These are phyloP conservation scores for Urtica urens DNA, from an alignment of 306 rosid genomes.

Conservation along the genomic window DNA sequence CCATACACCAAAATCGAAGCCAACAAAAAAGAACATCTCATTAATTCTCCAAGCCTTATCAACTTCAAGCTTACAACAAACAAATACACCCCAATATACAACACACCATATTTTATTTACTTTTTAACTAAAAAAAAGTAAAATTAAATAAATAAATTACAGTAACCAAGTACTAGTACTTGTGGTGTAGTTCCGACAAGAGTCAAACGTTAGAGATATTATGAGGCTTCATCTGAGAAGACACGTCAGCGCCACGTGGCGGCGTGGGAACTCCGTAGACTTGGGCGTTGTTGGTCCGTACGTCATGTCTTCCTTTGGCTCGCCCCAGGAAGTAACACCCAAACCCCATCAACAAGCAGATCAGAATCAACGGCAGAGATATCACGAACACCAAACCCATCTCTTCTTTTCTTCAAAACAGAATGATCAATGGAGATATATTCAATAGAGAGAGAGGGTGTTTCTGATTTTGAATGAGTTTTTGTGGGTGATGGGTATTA, in stretches of 20 bases:
- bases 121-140: too few species aligned
- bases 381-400: conserved; percentile 92
- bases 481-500: neutral
- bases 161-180: too few species aligned
- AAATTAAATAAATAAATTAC: too few species aligned
- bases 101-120: too few species aligned
- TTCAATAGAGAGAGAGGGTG: neutral
- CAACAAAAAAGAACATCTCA: too few species aligned
- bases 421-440: conserved; percentile 5
- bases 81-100: too few species aligned
- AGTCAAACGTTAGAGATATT: conserved; percentile 33
- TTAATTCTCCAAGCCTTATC: too few species aligned
- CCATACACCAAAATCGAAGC: too few species aligned
- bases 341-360: conserved; percentile 57
- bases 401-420: neutral
- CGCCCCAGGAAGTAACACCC: conserved; percentile 80
- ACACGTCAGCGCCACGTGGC: conserved; percentile 39
- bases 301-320: conserved; percentile 52
- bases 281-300: conserved; percentile 42
- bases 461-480: neutral
- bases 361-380: conserved; percentile 68
- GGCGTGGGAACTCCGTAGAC: conserved; percentile 63
- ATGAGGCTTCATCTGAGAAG: conserved; percentile 34
- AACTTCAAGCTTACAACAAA: too few species aligned
- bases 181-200: too few species aligned